phyloP scores from a whole-genome alignment of 768 basidiomycete species.

The Aureoboletus auriporus region DNA sequence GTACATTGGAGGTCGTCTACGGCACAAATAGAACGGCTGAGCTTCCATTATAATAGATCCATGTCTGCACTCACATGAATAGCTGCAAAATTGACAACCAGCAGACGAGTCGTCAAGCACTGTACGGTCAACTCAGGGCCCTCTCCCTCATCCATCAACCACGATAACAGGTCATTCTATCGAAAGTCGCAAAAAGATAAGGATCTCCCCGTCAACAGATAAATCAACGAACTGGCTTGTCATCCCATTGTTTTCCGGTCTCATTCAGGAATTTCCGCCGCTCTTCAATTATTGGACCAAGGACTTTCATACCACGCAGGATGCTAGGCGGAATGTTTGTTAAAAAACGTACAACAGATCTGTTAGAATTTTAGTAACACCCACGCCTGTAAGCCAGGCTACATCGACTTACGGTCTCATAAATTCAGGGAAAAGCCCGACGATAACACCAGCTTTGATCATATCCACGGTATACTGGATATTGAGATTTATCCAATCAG shows the following conservation, averaged over 20 bases:
- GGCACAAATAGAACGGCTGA: background rate
- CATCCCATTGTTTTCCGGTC: constrained; percentile 23
- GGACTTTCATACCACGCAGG: constrained; percentile 6
- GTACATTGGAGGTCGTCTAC: constrained; percentile 20
- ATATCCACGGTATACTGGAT: constrained; percentile 29
- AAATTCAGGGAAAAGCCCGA: constrained; percentile 30
- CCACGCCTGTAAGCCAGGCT: constrained; percentile 4
- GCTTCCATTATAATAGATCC: no score
- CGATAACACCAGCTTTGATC: constrained; percentile 9
- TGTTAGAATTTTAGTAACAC: no score
- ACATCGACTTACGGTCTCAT: constrained; percentile 26
- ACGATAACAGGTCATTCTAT: constrained; percentile 33
- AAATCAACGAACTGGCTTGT: constrained; percentile 15
- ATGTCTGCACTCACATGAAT: constrained; percentile 16
- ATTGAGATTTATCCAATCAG: constrained; percentile 32
- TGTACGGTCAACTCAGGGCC: constrained; percentile 12
- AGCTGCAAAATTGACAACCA: constrained; percentile 16
- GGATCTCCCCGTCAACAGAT: background rate
- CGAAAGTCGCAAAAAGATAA: background rate
- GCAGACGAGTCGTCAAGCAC: constrained; percentile 19
- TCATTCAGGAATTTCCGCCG: constrained; percentile 19
- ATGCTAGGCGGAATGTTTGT: constrained; percentile 2
- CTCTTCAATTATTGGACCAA: constrained; percentile 30
- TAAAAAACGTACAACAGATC: constrained; percentile 6
- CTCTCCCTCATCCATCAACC: constrained; percentile 30